Conservation (phyloP, 371 early-diverging fungal genomes). For the Rhizopus sp. region DNA sequence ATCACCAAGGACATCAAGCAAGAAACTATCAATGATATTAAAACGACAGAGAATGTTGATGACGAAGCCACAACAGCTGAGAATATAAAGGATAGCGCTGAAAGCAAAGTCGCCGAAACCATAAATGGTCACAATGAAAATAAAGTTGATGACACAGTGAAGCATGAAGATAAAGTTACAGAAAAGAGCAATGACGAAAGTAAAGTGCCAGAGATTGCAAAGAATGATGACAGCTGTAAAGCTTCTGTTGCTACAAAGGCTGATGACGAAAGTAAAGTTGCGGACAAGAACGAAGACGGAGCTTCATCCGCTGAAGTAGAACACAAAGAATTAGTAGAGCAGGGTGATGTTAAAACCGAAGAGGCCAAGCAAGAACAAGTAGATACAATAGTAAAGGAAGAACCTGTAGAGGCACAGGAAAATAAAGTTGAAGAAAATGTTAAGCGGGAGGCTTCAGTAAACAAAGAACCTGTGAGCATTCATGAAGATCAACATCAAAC, state of each 20-base stretch:
- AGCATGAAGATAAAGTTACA: too few relatives aligned
- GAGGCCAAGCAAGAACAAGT: not conserved
- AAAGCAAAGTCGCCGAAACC: not conserved
- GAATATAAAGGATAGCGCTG: not conserved
- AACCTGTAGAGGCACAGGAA: slow-evolving; percentile 4
- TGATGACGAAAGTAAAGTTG: not conserved
- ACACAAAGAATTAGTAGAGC: not conserved
- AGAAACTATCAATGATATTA: not conserved
- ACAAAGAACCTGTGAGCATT: too few relatives aligned
- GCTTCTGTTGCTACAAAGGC: not conserved
- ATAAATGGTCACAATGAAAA: not conserved
- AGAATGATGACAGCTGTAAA: not conserved
- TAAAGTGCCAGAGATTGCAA: not conserved
- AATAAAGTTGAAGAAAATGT: not conserved
- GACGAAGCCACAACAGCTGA: not conserved
- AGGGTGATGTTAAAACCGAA: not conserved
- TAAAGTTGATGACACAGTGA: not conserved
- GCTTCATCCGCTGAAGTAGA: not conserved
- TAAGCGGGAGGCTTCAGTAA: too few relatives aligned
- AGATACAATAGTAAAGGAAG: not conserved
- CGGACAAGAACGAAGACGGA: not conserved
- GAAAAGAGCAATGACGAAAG: slow-evolving; percentile 1
- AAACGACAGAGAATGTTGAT: not conserved
- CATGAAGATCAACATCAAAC: not conserved
- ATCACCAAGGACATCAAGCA: not conserved